Evolutionary conservation across 1,284 basidiomycete species (phyloP).

Genomic region (Pseudozyma tsukubaensis): DNA sequence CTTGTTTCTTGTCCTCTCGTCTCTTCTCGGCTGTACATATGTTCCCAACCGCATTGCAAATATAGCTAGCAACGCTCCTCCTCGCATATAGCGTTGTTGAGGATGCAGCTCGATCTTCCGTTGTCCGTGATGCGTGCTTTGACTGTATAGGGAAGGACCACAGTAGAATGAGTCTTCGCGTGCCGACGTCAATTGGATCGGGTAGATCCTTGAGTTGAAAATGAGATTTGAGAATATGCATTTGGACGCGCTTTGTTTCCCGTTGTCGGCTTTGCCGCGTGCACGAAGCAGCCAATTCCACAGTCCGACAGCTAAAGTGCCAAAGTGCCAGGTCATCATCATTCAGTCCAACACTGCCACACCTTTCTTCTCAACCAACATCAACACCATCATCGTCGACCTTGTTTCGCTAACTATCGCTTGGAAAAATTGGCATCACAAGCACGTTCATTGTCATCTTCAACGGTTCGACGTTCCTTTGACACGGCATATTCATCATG

Average conservation of each 20-base stretch:
- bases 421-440: too few species aligned
- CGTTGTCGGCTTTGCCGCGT: neutral
- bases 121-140: neutral
- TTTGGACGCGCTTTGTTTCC: neutral
- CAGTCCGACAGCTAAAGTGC: neutral
- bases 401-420: neutral
- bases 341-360: neutral
- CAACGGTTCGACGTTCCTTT: neutral
- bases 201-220: too few species aligned
- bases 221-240: neutral
- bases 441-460: neutral
- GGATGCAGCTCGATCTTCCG: neutral
- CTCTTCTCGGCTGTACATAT: constrained; percentile 8
- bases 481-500: constrained; percentile 41
- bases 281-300: constrained; percentile 12
- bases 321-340: constrained; percentile 1
- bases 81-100: constrained; percentile 14
- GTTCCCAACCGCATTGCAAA: neutral
- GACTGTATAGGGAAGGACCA: too few species aligned
- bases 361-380: neutral
- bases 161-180: too few species aligned
- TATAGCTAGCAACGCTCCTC: neutral
- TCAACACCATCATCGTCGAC: neutral
- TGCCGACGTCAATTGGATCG: too few species aligned
- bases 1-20: neutral